Evolutionary conservation across 2,329 filamentous ascomycete species (phyloP), one percentile per base, ranked within the genome.

Genomic region (Aspergillus texensis): DNA sequence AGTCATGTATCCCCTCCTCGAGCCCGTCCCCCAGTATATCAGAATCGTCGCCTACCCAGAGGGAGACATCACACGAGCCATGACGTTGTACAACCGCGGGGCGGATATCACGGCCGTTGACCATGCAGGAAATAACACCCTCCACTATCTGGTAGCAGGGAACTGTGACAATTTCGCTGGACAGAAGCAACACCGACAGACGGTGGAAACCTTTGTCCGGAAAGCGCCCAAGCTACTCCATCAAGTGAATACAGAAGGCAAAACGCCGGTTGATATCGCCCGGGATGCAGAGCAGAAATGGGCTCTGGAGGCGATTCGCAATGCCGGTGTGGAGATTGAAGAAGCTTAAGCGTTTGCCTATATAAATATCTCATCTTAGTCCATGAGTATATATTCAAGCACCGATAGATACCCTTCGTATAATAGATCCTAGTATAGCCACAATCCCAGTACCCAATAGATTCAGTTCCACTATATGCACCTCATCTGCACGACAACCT

Each of bases 21-120:
- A 46, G 24, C 24, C 24, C 11, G 12, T 19, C 4, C 24, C 14
- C 12, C 8, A 9, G 21, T 28, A 28, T 12, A 19, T 50, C 24
- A 50, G 6, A 9, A 6, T 24, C 28, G 28, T 21, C 8, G 6
- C 4, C 12, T 52, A 46, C n/a, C 8, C 34, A 3, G 43, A 34
- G 11, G 56, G 56, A 19, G 45, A 52, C n/a, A 48, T 28, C 26
- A 58, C 45, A 14, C 57, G 57, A 36, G 43, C 45, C 26, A 50
- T 39, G 57, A 14, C 57, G 14, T 52, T 58, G 16, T 58, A 36
- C 48, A 46, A 58, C 24, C 41, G 43, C n/a, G 57, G 45, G 2
- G 56, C 43, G 6, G 56, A 58, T 58, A 21, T 58, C 16, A 34
- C 19, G 30, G 56, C 56, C 19, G 41, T 46, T n/a, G 56, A 58